Conservation (phyloP, 371 early-diverging fungal genomes). For the Coemansia sp. region DNA sequence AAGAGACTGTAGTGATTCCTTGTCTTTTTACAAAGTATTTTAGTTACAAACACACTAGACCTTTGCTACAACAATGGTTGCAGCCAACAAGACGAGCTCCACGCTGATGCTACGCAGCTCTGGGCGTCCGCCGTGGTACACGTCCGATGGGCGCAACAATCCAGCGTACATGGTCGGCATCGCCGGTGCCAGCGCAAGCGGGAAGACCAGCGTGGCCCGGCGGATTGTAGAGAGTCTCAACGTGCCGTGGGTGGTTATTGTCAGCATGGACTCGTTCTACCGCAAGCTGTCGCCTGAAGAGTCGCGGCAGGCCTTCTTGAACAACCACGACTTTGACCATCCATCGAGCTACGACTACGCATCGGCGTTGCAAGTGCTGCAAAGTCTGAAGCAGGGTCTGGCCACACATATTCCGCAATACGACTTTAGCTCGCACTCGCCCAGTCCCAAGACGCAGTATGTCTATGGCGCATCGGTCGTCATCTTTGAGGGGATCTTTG, state of each 20-base stretch:
- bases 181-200: slow-evolving; percentile 82
- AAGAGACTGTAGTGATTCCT: no score
- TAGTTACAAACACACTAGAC: no score
- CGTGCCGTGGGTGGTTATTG: slow-evolving; percentile 83
- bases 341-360: slow-evolving; percentile 81
- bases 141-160: slow-evolving; percentile 62
- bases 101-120: slow-evolving; percentile 49
- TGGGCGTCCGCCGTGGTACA: slow-evolving; percentile 48
- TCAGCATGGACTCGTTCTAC: slow-evolving; percentile 96
- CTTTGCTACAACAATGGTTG: slow-evolving; percentile 1
- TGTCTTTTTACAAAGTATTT: no score
- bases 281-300: slow-evolving; percentile 78
- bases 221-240: slow-evolving; percentile 72
- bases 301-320: slow-evolving; percentile 63
- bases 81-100: slow-evolving; percentile 10
- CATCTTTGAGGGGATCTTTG: slow-evolving; percentile 93
- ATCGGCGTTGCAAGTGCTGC: slow-evolving; percentile 67
- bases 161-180: slow-evolving; percentile 73
- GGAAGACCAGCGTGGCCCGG: slow-evolving; percentile 80
- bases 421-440: slow-evolving; percentile 75
- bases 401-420: slow-evolving; percentile 76
- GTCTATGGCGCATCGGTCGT: slow-evolving; percentile 91
- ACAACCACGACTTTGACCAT: slow-evolving; percentile 84
- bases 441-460: slow-evolving; percentile 62
- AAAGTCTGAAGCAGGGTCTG: slow-evolving; percentile 72